Base-by-base conservation (phyloP, 2,329 filamentous ascomycete species). In the Ceratocystis huliohia region DNA sequence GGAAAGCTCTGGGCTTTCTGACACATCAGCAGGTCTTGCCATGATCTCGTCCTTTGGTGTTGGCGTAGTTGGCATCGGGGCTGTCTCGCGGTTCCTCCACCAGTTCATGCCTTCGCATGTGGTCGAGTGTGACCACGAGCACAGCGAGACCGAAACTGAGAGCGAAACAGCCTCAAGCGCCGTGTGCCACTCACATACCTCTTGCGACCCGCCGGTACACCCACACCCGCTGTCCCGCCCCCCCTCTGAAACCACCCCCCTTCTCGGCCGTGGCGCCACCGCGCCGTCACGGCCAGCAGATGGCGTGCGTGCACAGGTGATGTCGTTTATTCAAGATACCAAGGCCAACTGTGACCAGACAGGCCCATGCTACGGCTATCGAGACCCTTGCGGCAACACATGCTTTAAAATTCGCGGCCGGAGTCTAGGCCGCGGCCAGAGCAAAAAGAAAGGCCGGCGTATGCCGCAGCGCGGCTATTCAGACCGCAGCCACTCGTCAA, bases 71-170 rank as follows among this genome's bases (percentile, higher is more conserved):
- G 88, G 88, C 45, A 92, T 93, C 66, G 88, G 91, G 72, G 75
- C 85, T 62, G 74, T 92, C 28, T 92, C 89, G 7, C 82, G 88
- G 63, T 74, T 91, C 30, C 77, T 92, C 66, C 89, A 94, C 72
- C 82, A 81, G 45, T 84, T 85, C 70, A 85, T 92, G 73, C 89
- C 89, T 5, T 89, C 88, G 20, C 87, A 91, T 70, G 86, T 91
- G 4, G 88, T 92, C 65, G 88, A 89, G 73, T 94, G 89, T 75
- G 88, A 90, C 69, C 88, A 91, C 72, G 83, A 80, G 57, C 88
- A 92, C 71, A 80, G 83, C 13, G 85, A 85, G 5, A 30, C 22
- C 25, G 41, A 37, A 62, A 62, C 41, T 2, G 56, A 37, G 13
- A 59, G 56, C 22, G 56, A 37, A 5, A 59, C 56, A 8, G 56